Evolutionary conservation across 805 yeast genomes (phyloP), one percentile per base, ranked within the genome.

Genomic region (Naumovozyma baii): DNA sequence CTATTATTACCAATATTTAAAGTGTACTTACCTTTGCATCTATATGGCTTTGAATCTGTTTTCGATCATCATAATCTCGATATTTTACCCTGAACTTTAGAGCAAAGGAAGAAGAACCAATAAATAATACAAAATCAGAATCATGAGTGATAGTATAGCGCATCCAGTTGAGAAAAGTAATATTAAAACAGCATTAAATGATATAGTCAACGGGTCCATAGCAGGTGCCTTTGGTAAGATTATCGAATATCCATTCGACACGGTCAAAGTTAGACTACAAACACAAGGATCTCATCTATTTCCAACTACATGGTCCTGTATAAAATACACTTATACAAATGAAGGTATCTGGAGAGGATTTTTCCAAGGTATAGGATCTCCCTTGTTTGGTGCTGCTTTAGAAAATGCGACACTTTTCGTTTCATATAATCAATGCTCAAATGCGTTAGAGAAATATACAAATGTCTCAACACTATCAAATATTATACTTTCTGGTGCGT

Each of bases 211-310:
- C 45, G 69, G 70, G 12, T 66, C 68, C 4, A 56, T 66, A 8
- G 69, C 96, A 1, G 97, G 97, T 13, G 80, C 85, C 40, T 60
- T 77, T 3, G 96, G 95, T 1, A 90, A 88, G 57, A 50, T 82
- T 22, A 73, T 88, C 12, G 97, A 88, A 59, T 88, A 79, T 52
- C 97, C 97, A 0, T 86, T 88, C 49, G 97, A 88, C 53, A 90
- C 96, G 0, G 72, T 87, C 34, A 88, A 88, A 61, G 97, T 88
- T 3, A 69, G 96, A 42, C 67, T 90, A 22, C 90, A 82, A 54
- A 74, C 86, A 1, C 92, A 84, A 53, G 80, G 87, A 5, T 71
- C 73, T 0, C 61, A 74, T 9, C 57, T 61, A 28, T 79, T 73
- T 51, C 60, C 60, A 0, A 77, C 84, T 1, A 80, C 95, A 0